phyloP scores from a whole-genome alignment of 2,329 filamentous ascomycete species.

The Ploettnerulaceae sp. region DNA sequence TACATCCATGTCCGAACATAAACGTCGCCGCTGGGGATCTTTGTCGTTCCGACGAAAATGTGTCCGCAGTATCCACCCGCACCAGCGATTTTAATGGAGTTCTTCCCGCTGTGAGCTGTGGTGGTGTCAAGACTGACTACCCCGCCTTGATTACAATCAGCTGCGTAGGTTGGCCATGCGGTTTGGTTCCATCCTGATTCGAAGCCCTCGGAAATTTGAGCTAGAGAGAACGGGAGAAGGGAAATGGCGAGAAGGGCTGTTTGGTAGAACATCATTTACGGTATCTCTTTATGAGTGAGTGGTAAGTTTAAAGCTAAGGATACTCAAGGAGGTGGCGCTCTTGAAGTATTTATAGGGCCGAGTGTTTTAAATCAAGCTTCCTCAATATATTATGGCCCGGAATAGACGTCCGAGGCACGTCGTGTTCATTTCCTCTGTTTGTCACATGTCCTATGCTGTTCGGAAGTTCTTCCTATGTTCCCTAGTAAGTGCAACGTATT shows the following conservation, averaged over 20 bases:
- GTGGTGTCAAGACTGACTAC: slow-evolving; percentile 52
- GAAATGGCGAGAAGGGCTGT: slow-evolving; percentile 43
- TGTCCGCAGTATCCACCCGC: slow-evolving; percentile 53
- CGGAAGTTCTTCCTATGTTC: too few species aligned
- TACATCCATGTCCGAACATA: slow-evolving; percentile 54
- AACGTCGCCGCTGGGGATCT: slow-evolving; percentile 51
- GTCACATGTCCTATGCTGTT: too few species aligned
- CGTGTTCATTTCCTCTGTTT: too few species aligned
- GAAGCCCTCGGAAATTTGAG: slow-evolving; percentile 51
- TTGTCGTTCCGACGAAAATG: slow-evolving; percentile 55
- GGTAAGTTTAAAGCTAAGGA: too few species aligned
- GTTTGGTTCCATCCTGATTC: slow-evolving; percentile 54
- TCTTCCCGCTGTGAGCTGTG: slow-evolving; percentile 51
- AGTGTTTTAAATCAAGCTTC: too few species aligned
- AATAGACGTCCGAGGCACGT: too few species aligned
- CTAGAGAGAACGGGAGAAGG: slow-evolving; percentile 44
- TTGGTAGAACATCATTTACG: slow-evolving; percentile 42
- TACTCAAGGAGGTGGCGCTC: too few species aligned
- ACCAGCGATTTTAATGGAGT: slow-evolving; percentile 49
- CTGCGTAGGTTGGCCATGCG: slow-evolving; percentile 54
- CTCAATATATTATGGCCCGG: too few species aligned
- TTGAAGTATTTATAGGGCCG: too few species aligned
- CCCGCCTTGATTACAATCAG: slow-evolving; percentile 54
- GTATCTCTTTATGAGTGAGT: too few species aligned
- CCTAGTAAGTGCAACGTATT: too few species aligned